phyloP scores from a whole-genome alignment of 2,329 filamentous ascomycete species.

The Hypoxylon sp. region DNA sequence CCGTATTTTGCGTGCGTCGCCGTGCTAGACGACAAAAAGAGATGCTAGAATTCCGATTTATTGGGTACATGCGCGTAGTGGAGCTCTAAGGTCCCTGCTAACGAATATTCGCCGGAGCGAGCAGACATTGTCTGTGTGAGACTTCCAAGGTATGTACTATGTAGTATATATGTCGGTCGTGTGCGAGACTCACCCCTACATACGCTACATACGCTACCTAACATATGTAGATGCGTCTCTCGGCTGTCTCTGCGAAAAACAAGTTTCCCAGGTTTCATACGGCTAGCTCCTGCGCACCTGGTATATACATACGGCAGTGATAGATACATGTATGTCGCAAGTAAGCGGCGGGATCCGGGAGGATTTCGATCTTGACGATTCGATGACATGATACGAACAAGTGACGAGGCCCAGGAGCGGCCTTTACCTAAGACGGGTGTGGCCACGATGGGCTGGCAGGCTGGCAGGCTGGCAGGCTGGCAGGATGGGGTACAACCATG shows the following conservation, averaged over 20 bases:
- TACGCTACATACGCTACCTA: too few relatives aligned
- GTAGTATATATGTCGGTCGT: too few relatives aligned
- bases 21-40: not conserved
- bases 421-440: constrained; percentile 31
- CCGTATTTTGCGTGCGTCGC: too few relatives aligned
- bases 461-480: too few relatives aligned
- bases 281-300: too few relatives aligned
- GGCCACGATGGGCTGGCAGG: not conserved
- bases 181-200: too few relatives aligned
- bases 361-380: constrained; percentile 27
- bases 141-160: too few relatives aligned
- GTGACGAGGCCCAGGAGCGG: constrained; percentile 1
- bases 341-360: constrained; percentile 30
- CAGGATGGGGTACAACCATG: not conserved
- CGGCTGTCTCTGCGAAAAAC: constrained; percentile 18
- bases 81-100: constrained; percentile 14
- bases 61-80: constrained; percentile 22
- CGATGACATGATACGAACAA: constrained; percentile 30
- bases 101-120: constrained; percentile 38
- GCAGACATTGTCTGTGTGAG: constrained; percentile 23
- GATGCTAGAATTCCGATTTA: constrained; percentile 5
- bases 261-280: constrained; percentile 33
- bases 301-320: too few relatives aligned
- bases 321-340: too few relatives aligned
- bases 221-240: too few relatives aligned